phyloP scores from a whole-genome alignment of 331 rosid species.

The Phaseolus coccineus region DNA sequence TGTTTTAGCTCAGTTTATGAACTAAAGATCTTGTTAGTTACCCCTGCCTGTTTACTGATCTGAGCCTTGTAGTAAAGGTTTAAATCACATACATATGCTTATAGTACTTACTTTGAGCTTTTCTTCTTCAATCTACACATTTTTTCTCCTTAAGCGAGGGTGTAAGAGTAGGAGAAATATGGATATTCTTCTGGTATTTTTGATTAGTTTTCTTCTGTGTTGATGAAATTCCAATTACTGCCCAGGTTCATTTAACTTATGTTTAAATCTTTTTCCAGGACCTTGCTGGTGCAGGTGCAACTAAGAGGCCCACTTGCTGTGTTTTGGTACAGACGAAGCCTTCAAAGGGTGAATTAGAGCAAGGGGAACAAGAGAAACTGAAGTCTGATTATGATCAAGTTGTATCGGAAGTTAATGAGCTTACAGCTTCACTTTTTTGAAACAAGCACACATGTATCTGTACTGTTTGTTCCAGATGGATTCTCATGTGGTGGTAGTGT shows the following conservation, averaged over 20 bases:
- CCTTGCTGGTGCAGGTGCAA: constrained; percentile 90
- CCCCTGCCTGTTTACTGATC: neutral
- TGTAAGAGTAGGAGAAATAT: neutral
- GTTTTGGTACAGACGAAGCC: constrained; percentile 86
- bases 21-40: neutral
- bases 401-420: constrained; percentile 64
- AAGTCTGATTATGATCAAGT: constrained; percentile 74
- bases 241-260: neutral
- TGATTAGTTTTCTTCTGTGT: neutral
- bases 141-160: no score
- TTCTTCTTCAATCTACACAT: neutral
- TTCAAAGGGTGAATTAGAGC: constrained; percentile 74
- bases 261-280: constrained; percentile 58
- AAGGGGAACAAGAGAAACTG: constrained; percentile 77
- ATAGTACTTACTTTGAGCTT: neutral
- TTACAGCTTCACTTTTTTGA: constrained; percentile 69
- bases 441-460: constrained; percentile 33
- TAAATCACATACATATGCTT: neutral
- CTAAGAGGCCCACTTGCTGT: constrained; percentile 97
- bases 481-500: constrained; percentile 29
- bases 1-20: neutral
- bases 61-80: neutral
- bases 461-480: neutral
- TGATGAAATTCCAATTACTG: neutral
- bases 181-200: neutral